Base-by-base conservation (phyloP, 1,284 basidiomycete genomes). In the Puccinia novopanici region DNA sequence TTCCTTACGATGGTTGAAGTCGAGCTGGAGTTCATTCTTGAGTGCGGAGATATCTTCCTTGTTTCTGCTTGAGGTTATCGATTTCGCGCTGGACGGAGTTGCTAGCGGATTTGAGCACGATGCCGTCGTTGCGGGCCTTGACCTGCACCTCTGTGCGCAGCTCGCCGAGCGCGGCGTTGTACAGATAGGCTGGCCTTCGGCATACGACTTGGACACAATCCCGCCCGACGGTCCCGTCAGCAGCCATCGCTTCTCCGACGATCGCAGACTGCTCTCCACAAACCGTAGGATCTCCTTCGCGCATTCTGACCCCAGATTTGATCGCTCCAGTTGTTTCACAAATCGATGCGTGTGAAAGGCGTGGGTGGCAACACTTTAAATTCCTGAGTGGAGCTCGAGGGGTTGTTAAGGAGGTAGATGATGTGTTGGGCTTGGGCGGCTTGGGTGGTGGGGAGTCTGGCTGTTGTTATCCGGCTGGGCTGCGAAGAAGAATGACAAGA, bases 21-120 rank as follows among this genome's bases (percentile, higher is more conserved):
- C 96, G 89, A 99, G 94, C 86, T 98, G 94, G 81, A 96, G 92
- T 92, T 98, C 95, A 84, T 98, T 95, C 86, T 94, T 95, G 84
- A 99, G 88, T 52, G 90, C 91, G 34, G 89, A 90, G 59, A 99
- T 88, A 84, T 97, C 94, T 86, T 98, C 94, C 86, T 96, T 96
- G 92, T 86, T 93, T 95, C 75, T 93, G 91, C 83, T 92, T 91
- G 45, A 98, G 87, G 3, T 89, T 88, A 84, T 99, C 96, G 15
- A 96, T 91, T 78, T 99, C 97, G 82, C 94, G 89, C 82, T 95
- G 90, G 22, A 98, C 88, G 0, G 92, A 90, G 17, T 90, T 88
- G 1, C 92, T 91, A 74, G 92, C 88, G 1, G 93, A 89, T 30
- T 91, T 89, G 82, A 98, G 89, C 5, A 92, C 89, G 22, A 94